phyloP scores from a whole-genome alignment of 331 rosid species.

The Arachis monticola region DNA sequence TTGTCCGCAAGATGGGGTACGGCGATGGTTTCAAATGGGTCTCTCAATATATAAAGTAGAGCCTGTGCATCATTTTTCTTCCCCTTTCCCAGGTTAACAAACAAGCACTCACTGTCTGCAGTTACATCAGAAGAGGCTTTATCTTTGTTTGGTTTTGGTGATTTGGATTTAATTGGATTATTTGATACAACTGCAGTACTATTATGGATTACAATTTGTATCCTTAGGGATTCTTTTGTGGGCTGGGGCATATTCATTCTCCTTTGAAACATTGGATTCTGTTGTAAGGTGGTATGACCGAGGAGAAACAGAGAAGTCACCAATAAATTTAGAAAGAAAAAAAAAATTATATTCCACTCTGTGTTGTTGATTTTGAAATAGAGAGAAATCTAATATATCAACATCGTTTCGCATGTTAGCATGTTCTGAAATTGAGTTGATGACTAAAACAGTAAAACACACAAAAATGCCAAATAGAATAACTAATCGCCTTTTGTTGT shows the following conservation, averaged over 20 bases:
- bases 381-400: neutral
- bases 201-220: slow-evolving; percentile 39
- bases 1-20: slow-evolving; percentile 50
- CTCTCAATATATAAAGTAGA: slow-evolving; percentile 47
- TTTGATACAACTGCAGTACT: slow-evolving; percentile 39
- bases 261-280: slow-evolving; percentile 29
- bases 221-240: slow-evolving; percentile 18
- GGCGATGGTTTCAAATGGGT: slow-evolving; percentile 51
- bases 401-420: too few relatives aligned
- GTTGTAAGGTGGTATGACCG: slow-evolving; percentile 26
- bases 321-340: slow-evolving; percentile 25
- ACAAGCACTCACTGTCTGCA: slow-evolving; percentile 35
- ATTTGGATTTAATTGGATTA: slow-evolving; percentile 36
- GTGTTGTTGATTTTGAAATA: slow-evolving; percentile 12
- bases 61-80: slow-evolving; percentile 11
- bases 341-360: slow-evolving; percentile 17
- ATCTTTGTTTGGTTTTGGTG: slow-evolving; percentile 31
- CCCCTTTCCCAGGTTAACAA: slow-evolving; percentile 21
- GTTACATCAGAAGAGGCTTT: slow-evolving; percentile 39
- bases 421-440: neutral
- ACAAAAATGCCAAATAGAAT: neutral
- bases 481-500: too few relatives aligned
- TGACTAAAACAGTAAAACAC: neutral
- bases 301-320: slow-evolving; percentile 21
- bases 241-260: slow-evolving; percentile 23